Evolutionary conservation across 306 rosid species (phyloP).

Genomic region (Vigna nakashimae): DNA sequence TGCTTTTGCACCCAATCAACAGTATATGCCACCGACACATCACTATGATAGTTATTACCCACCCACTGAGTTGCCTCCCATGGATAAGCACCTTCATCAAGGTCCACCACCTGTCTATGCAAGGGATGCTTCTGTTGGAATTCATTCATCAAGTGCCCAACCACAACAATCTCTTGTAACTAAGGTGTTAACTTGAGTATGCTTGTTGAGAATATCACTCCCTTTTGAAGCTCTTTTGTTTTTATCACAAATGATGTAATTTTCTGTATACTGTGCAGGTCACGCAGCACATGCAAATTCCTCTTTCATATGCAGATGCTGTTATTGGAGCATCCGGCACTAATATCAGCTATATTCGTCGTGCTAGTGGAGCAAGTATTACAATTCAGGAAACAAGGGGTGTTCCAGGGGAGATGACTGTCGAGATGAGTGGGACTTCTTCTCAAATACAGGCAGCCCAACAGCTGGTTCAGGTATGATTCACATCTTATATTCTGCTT

Average conservation of each 20-base stretch:
- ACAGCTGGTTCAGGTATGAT: conserved; percentile 55
- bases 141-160: conserved; percentile 38
- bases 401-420: conserved; percentile 59
- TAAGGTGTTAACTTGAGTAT: conserved; percentile 43
- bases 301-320: conserved; percentile 57
- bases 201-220: neutral
- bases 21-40: conserved; percentile 51
- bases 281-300: conserved; percentile 61
- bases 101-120: conserved; percentile 54
- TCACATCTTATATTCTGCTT: conserved; percentile 17
- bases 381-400: conserved; percentile 61
- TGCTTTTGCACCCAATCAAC: conserved; percentile 52
- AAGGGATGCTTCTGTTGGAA: conserved; percentile 47
- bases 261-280: conserved; percentile 40
- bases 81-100: conserved; percentile 49
- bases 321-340: conserved; percentile 55
- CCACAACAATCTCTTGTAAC: conserved; percentile 46
- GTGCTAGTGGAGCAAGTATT: conserved; percentile 55
- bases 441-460: conserved; percentile 57
- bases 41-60: conserved; percentile 54
- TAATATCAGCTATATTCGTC: conserved; percentile 58
- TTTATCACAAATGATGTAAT: neutral
- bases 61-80: conserved; percentile 47
- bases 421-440: conserved; percentile 55
- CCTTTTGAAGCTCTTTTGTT: neutral